Evolutionary conservation across 768 basidiomycete genomes (phyloP).

Genomic region (Boletus sensibilis): DNA sequence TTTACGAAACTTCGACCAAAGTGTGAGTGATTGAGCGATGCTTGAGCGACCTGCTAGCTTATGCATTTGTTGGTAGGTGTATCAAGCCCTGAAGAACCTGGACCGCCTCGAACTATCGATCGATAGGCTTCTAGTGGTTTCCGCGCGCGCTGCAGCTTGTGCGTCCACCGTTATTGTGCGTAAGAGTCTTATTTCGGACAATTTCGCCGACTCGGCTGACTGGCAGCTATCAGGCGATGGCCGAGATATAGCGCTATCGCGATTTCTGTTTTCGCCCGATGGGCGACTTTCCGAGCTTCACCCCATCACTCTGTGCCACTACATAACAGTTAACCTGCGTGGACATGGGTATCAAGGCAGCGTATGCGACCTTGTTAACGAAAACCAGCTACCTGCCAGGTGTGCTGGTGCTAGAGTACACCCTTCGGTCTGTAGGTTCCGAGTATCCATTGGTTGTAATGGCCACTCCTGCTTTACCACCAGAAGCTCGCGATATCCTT

Average conservation of each 20-base stretch:
- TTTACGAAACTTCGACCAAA: no score
- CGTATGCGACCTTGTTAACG: constrained; percentile 80
- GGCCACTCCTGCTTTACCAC: constrained; percentile 58
- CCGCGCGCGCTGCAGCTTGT: no score
- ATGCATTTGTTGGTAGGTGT: background rate
- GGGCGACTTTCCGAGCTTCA: background rate
- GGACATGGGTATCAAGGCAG: constrained; percentile 42
- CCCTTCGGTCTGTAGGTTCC: constrained; percentile 52
- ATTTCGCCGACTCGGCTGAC: background rate
- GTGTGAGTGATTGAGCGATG: background rate
- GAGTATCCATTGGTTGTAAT: constrained; percentile 80
- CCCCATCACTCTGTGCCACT: background rate
- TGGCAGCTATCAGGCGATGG: background rate
- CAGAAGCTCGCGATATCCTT: constrained; percentile 52
- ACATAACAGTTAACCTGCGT: background rate
- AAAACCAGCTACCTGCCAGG: constrained; percentile 57
- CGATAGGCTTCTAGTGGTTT: no score
- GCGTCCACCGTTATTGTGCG: background rate
- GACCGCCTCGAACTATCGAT: no score
- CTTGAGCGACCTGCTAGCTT: background rate
- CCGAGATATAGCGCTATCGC: background rate
- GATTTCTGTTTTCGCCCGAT: background rate
- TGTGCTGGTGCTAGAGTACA: constrained; percentile 52
- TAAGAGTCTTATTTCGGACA: background rate
- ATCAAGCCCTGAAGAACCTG: no score